Base-by-base conservation (phyloP, 495 filamentous ascomycete genomes). In the Oidiodendron maius region DNA sequence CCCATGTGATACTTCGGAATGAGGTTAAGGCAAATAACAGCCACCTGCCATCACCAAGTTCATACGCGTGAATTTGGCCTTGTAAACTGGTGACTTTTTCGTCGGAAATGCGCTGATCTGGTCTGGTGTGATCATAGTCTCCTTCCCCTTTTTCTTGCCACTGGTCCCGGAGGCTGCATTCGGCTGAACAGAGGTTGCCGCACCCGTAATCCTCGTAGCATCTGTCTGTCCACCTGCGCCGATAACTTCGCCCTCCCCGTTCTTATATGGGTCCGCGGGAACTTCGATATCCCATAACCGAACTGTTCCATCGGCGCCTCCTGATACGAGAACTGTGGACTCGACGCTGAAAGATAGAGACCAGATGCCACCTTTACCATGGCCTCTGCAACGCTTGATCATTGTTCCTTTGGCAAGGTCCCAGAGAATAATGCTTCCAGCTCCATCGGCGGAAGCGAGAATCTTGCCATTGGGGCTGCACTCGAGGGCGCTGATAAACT, bases 11-110 rank as follows among this genome's bases (percentile, higher is more conserved):
- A 10, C 20, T 21, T 40, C 10, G 38, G 22, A 40, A 18, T 9
- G n/a, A 18, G 5, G 12, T 40, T 21, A 40, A 22, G 83, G 84
- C 56, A 89, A 60, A 66, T 89, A 96, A 48, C 86, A 90, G 24
- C 93, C 89, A 24, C 82, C 90, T 10, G 89, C 89, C 44, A 98
- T 66, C 13, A 96, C 80, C 57, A 97, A 63, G 56, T 98, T 98
- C 83, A 91, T 93, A 43, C 85, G 74, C 2, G 93, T 96, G 61
- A 95, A 96, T 60, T 82, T 78, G 39, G 95, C 91, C 71, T 91
- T 95, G 64, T 93, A 84, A 5, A 98, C 87, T 2, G 93, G 89
- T 18, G 84, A 89, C 71, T 93, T 95, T 78, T 97, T 98, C 15
- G 93, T 96, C 0, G 87, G 83, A 59, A 95, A 96, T 3, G 86